Conservation (phyloP, 1,284 basidiomycete species). For the Polyporus tsugae region DNA sequence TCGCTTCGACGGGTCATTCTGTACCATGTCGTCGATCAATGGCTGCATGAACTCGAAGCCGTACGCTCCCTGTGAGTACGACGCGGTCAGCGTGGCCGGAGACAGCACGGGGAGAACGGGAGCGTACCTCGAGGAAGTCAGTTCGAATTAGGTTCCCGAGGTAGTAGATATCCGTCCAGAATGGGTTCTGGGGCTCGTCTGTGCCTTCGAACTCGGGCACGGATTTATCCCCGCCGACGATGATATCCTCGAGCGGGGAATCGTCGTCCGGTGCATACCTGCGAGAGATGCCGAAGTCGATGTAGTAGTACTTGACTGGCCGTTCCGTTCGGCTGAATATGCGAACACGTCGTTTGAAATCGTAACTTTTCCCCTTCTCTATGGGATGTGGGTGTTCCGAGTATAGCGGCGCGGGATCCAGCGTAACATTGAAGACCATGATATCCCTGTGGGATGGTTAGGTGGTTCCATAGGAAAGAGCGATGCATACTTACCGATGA, state of each 20-base stretch:
- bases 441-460: slow-evolving; percentile 44
- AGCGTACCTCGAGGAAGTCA: slow-evolving; percentile 31
- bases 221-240: slow-evolving; percentile 31
- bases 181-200: slow-evolving; percentile 36
- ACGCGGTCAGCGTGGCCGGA: background rate
- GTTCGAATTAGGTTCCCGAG: slow-evolving; percentile 43
- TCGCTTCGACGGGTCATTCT: slow-evolving; percentile 39
- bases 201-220: slow-evolving; percentile 33
- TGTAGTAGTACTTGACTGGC: slow-evolving; percentile 42
- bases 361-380: slow-evolving; percentile 18
- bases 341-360: slow-evolving; percentile 34
- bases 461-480: background rate
- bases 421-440: slow-evolving; percentile 46
- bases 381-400: slow-evolving; percentile 39
- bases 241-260: slow-evolving; percentile 28
- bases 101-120: too few species aligned
- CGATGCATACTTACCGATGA: slow-evolving; percentile 33
- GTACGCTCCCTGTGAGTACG: slow-evolving; percentile 21
- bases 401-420: slow-evolving; percentile 42
- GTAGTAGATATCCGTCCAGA: slow-evolving; percentile 43
- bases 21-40: slow-evolving; percentile 42
- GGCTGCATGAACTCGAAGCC: slow-evolving; percentile 43
- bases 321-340: slow-evolving; percentile 38
- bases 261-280: slow-evolving; percentile 21
- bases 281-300: slow-evolving; percentile 48